Evolutionary conservation across 192 early-diverging fungal genomes (phyloP).

Genomic region (Coemansia sp.): DNA sequence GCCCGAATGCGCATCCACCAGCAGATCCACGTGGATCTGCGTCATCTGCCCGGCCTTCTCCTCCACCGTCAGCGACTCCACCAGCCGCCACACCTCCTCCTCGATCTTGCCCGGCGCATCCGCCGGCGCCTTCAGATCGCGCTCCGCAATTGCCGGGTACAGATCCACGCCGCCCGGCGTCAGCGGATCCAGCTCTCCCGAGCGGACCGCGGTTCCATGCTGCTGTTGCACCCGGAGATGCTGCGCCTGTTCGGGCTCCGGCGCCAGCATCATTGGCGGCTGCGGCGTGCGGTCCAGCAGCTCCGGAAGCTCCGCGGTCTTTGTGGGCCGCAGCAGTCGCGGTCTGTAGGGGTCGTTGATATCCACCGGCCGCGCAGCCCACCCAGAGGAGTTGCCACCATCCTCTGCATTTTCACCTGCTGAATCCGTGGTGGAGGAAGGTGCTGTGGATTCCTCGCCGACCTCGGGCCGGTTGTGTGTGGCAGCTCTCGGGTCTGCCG

Average conservation of each 20-base stretch:
- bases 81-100: constrained; percentile 52
- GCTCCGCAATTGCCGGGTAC: constrained; percentile 16
- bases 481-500: not conserved
- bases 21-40: constrained; percentile 59
- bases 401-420: not conserved
- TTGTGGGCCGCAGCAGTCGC: constrained; percentile 27
- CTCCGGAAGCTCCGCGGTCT: constrained; percentile 29
- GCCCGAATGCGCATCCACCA: constrained; percentile 51
- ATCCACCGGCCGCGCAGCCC: not conserved
- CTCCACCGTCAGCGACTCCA: constrained; percentile 51
- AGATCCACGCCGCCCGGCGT: constrained; percentile 12
- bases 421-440: not conserved
- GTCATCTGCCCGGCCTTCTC: constrained; percentile 70
- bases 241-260: not conserved
- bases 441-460: not conserved
- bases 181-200: constrained; percentile 20
- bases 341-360: not conserved
- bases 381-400: not conserved
- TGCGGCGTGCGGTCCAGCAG: constrained; percentile 12
- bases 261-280: not conserved
- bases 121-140: not conserved
- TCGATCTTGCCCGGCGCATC: constrained; percentile 34
- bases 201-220: not conserved
- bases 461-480: constrained; percentile 12
- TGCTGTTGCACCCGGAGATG: not conserved